These are phyloP conservation scores for Neurospora terricola DNA, from an alignment of 495 filamentous ascomycete genomes.

Conservation along the genomic window DNA sequence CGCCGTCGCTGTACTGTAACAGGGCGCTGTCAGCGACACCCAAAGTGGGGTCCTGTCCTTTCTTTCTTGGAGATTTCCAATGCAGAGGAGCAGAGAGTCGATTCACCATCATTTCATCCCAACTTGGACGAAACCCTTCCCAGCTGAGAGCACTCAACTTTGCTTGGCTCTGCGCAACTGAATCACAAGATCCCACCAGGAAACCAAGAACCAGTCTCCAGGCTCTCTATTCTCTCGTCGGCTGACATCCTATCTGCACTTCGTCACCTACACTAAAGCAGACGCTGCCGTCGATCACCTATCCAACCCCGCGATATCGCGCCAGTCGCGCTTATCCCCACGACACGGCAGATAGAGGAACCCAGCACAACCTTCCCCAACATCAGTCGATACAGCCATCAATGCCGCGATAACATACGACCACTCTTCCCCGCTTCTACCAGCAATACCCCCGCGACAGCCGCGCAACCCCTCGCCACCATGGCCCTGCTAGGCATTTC, in stretches of 20 bases:
- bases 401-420: constrained; percentile 13
- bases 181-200: not conserved
- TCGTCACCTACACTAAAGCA: not conserved
- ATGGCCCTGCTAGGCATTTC: constrained; percentile 47
- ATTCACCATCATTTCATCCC: not conserved
- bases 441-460: constrained; percentile 4
- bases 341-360: not conserved
- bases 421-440: not conserved
- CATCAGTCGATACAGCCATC: not conserved
- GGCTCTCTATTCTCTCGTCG: not conserved
- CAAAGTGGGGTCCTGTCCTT: not conserved
- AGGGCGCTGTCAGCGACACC: not conserved
- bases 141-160: not conserved
- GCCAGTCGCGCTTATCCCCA: not conserved
- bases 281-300: not conserved
- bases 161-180: not conserved
- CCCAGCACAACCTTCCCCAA: not conserved
- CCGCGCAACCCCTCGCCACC: constrained; percentile 1
- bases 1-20: not conserved
- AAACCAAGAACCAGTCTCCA: not conserved
- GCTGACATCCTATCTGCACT: not conserved
- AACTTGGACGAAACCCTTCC: not conserved
- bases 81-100: not conserved
- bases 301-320: not conserved
- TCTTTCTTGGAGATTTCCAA: not conserved